Evolutionary conservation across 2,329 filamentous ascomycete genomes (phyloP).

Genomic region (Venturia effusa): DNA sequence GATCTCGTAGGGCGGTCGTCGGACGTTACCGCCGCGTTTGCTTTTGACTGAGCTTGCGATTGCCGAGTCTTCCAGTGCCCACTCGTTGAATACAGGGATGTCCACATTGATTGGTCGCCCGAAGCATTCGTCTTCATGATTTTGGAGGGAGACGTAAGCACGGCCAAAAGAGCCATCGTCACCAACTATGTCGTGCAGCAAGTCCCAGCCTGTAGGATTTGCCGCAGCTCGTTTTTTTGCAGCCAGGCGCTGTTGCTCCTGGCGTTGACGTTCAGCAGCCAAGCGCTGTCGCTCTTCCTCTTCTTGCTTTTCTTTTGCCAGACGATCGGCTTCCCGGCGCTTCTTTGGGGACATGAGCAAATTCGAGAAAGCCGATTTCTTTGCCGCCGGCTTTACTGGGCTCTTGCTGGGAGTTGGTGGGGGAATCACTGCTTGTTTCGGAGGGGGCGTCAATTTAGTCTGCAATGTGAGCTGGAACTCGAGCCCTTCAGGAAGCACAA

Average conservation of each 20-base stretch:
- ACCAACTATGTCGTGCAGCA: constrained; percentile 75
- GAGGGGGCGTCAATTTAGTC: constrained; percentile 77
- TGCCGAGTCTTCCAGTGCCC: constrained; percentile 68
- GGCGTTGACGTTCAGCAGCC: constrained; percentile 8
- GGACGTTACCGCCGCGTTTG: constrained; percentile 71
- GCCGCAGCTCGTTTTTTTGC: constrained; percentile 27
- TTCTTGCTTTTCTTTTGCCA: constrained; percentile 36
- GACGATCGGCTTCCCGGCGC: constrained; percentile 78
- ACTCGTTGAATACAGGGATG: constrained; percentile 95
- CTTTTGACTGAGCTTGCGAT: constrained; percentile 85
- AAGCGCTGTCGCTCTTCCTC: constrained; percentile 18
- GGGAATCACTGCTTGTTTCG: constrained; percentile 35
- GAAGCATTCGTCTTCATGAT: constrained; percentile 80
- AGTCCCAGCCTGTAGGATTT: constrained; percentile 62
- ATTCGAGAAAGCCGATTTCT: constrained; percentile 81
- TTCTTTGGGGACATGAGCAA: constrained; percentile 86
- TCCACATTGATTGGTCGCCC: constrained; percentile 82
- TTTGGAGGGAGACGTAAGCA: constrained; percentile 86
- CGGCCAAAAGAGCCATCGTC: constrained; percentile 90
- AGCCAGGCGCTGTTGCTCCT: constrained; percentile 27
- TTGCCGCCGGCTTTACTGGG: constrained; percentile 35
- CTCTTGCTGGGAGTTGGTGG: constrained; percentile 52
- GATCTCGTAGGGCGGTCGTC: constrained; percentile 85
- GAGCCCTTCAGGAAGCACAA: constrained; percentile 82
- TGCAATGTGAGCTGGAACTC: constrained; percentile 97